Percentiles rank a stretch among this genome's conserved stretches.
phyloP scores from a whole-genome alignment of 192 early-diverging fungal species.

The Diversispora epigaea region DNA sequence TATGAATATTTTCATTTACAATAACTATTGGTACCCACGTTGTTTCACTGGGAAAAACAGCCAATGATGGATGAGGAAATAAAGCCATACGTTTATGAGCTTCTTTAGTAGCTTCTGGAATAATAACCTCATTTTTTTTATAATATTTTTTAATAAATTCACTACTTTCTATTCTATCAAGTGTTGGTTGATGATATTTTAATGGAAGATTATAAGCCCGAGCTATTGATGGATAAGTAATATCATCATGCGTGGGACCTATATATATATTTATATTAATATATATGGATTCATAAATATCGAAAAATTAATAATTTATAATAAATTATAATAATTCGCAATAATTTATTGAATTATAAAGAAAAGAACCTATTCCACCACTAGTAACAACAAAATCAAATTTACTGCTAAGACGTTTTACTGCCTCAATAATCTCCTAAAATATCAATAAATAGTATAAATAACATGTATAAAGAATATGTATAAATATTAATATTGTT shows the following conservation, averaged over 20 bases:
- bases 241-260: conserved; percentile 67
- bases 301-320: neutral
- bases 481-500: no score
- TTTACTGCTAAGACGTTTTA: conserved; percentile 46
- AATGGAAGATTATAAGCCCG: conserved; percentile 56
- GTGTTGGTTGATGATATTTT: conserved; percentile 53
- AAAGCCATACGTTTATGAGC: conserved; percentile 67
- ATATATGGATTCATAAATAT: neutral
- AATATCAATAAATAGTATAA: no score
- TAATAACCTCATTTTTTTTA: neutral
- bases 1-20: conserved; percentile 62
- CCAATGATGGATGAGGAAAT: conserved; percentile 47
- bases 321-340: neutral
- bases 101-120: conserved; percentile 8
- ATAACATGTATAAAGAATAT: no score
- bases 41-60: conserved; percentile 46
- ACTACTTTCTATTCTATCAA: conserved; percentile 53
- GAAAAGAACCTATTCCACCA: conserved; percentile 64
- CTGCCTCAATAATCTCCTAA: conserved; percentile 44
- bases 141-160: neutral
- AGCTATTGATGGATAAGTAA: conserved; percentile 65
- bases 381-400: conserved; percentile 68
- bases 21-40: conserved; percentile 74
- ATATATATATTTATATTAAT: neutral
- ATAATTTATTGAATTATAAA: neutral